Conservation (phyloP, 164 flowering plant species). For the Aristolochia contorta region DNA sequence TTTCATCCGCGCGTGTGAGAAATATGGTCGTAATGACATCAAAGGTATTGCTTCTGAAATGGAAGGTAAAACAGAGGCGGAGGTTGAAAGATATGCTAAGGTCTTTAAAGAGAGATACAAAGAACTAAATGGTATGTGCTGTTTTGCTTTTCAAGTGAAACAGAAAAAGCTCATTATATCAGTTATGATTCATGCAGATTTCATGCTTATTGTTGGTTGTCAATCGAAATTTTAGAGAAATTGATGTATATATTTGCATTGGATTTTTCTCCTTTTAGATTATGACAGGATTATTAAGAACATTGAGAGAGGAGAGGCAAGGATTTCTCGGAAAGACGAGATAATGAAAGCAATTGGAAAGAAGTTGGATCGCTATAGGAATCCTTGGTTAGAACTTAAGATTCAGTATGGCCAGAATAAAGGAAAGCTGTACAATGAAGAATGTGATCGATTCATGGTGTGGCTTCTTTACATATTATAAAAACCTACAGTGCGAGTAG, state of each 20-base stretch:
- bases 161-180: not conserved
- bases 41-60: constrained; percentile 81
- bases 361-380: constrained; percentile 98
- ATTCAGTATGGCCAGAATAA: constrained; percentile 99
- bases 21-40: constrained; percentile 87
- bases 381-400: constrained; percentile 97
- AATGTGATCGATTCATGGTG: constrained; percentile 99
- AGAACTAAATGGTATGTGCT: constrained; percentile 70
- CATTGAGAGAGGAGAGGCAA: constrained; percentile 96
- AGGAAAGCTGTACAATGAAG: constrained; percentile 98
- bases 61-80: constrained; percentile 94
- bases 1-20: constrained; percentile 97
- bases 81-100: constrained; percentile 90
- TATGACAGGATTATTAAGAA: constrained; percentile 92
- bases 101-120: constrained; percentile 92
- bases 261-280: constrained; percentile 31
- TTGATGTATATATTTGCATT: not conserved
- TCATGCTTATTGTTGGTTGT: not conserved
- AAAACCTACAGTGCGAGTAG: not conserved
- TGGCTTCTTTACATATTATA: not conserved
- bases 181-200: not conserved
- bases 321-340: constrained; percentile 93
- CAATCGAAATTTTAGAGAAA: not conserved
- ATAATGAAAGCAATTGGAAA: constrained; percentile 99
- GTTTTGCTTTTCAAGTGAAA: not conserved